These are phyloP conservation scores for Xylaria scruposa DNA, from an alignment of 495 filamentous ascomycete species.

Conservation along the genomic window DNA sequence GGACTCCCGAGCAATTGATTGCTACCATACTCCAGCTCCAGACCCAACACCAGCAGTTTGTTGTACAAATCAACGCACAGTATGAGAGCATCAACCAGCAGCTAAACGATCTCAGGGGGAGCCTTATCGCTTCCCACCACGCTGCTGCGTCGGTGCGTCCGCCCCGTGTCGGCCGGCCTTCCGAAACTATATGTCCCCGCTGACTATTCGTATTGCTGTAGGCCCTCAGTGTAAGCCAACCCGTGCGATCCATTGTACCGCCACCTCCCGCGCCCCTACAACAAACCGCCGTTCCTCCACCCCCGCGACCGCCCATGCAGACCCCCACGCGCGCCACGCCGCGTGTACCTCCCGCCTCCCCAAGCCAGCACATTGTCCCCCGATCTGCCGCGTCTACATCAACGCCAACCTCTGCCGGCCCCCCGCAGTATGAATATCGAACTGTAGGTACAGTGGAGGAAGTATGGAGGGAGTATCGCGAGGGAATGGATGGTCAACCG, in stretches of 20 bases:
- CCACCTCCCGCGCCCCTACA: conserved; percentile 39
- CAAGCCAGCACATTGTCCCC: conserved; percentile 27
- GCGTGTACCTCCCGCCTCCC: conserved; percentile 35
- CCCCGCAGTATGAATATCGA: conserved; percentile 42
- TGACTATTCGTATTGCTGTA: conserved; percentile 21
- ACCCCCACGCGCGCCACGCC: conserved; percentile 36
- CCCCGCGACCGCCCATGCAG: conserved; percentile 35
- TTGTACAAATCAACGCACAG: conserved; percentile 42
- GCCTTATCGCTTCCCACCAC: conserved; percentile 42
- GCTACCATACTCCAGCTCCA: conserved; percentile 43
- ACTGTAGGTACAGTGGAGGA: conserved; percentile 42
- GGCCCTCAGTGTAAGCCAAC: conserved; percentile 34
- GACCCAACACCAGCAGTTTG: conserved; percentile 42
- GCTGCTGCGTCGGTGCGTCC: conserved; percentile 38
- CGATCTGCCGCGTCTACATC: conserved; percentile 33
- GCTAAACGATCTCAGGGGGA: conserved; percentile 39
- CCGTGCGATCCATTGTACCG: conserved; percentile 35
- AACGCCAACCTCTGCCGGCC: conserved; percentile 30
- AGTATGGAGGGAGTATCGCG: conserved; percentile 45
- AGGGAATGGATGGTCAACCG: conserved; percentile 43
- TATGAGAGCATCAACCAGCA: conserved; percentile 42
- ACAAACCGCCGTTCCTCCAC: conserved; percentile 33
- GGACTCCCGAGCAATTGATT: conserved; percentile 42
- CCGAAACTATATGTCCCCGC: neutral
- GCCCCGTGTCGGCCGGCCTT: neutral